phyloP scores from a whole-genome alignment of 768 basidiomycete genomes.

The Boletus bicolor region DNA sequence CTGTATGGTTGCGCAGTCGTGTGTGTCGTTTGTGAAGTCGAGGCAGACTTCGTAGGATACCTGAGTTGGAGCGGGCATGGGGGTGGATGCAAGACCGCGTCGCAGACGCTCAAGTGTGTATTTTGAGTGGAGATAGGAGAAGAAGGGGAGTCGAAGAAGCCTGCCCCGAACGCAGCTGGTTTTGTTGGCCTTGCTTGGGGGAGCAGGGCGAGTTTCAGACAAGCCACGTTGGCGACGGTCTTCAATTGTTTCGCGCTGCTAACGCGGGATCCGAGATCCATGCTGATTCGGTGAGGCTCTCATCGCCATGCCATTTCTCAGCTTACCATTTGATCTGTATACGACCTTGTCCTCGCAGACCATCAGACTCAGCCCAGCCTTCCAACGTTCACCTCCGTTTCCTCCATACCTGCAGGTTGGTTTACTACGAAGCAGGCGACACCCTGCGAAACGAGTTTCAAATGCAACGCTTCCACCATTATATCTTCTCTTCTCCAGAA shows the following conservation, averaged over 20 bases:
- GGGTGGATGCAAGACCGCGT: constrained; percentile 17
- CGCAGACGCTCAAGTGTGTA: constrained; percentile 33
- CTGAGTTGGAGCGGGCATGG: constrained; percentile 60
- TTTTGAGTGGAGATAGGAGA: constrained; percentile 17
- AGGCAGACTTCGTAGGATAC: constrained; percentile 59
- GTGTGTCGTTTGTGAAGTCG: constrained; percentile 68
- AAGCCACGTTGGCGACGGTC: constrained; percentile 24
- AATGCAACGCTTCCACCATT: constrained; percentile 23
- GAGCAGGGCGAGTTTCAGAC: constrained; percentile 28
- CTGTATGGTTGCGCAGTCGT: constrained; percentile 60
- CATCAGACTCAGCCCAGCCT: constrained; percentile 19
- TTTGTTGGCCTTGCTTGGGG: constrained; percentile 35
- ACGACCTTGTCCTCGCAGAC: constrained; percentile 28
- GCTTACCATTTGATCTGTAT: constrained; percentile 34
- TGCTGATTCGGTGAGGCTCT: constrained; percentile 28
- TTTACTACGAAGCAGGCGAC: constrained; percentile 31
- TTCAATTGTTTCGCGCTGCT: constrained; percentile 27
- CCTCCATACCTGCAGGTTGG: constrained; percentile 31
- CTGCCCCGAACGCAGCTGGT: constrained; percentile 26
- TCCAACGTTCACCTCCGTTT: constrained; percentile 34
- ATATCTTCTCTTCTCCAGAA: constrained; percentile 23
- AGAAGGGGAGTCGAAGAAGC: constrained; percentile 17
- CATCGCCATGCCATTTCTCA: constrained; percentile 18
- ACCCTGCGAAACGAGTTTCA: constrained; percentile 37
- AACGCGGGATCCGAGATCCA: constrained; percentile 27